phyloP scores from a whole-genome alignment of 2,329 filamentous ascomycete species.

The Venturia aucupariae region DNA sequence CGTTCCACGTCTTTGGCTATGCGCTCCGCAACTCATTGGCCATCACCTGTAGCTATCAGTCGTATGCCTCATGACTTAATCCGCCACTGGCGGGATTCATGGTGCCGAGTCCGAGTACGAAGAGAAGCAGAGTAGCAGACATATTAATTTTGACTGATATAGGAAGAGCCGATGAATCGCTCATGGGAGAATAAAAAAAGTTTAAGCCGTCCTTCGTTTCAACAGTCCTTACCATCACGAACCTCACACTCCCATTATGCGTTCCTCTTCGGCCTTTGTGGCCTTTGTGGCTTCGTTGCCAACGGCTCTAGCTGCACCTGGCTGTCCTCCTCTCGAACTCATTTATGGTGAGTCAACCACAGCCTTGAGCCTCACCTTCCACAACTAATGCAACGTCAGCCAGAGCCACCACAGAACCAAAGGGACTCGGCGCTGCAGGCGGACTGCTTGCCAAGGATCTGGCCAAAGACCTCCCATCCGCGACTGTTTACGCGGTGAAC shows the following conservation, averaged over 20 bases:
- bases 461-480: neutral
- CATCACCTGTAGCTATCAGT: neutral
- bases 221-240: neutral
- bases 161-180: neutral
- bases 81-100: neutral
- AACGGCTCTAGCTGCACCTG: neutral
- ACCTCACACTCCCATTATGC: neutral
- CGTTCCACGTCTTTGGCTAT: neutral
- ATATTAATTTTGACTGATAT: neutral
- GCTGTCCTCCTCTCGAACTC: neutral
- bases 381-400: neutral
- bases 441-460: neutral
- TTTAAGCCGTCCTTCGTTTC: neutral
- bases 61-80: neutral
- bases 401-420: conserved; percentile 10
- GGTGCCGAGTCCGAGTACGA: neutral
- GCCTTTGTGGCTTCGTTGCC: neutral
- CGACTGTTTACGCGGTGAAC: conserved; percentile 8
- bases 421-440: conserved; percentile 12
- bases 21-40: neutral
- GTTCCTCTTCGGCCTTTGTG: neutral
- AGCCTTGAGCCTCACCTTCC: neutral
- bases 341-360: neutral
- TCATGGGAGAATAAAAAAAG: neutral
- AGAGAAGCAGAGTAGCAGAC: neutral